A percentile compares a stretch with the other conserved stretches of the same genome.
Evolutionary conservation across 78 protist genomes (phyloP).

Genomic region (Dictyostelium purpureum): DNA sequence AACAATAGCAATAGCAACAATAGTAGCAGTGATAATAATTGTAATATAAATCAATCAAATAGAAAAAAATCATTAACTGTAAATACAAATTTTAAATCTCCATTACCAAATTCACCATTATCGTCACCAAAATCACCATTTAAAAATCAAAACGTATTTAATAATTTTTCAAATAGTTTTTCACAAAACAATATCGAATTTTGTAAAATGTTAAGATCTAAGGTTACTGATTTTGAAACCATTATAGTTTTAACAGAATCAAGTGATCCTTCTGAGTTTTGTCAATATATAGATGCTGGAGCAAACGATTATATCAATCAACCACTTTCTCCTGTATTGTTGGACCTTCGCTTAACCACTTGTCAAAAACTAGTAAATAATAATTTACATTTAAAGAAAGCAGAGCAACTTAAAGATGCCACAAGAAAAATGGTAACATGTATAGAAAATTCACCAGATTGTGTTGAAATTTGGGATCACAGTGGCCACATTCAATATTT

Average conservation of each 20-base stretch:
- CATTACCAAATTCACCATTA: not conserved
- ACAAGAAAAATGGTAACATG: constrained; percentile 33
- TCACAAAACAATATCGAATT: not conserved
- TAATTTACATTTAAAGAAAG: not conserved
- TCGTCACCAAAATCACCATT: not conserved
- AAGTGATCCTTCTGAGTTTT: constrained; percentile 24
- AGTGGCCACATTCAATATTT: constrained; percentile 58
- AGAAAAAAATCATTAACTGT: not conserved
- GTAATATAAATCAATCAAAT: not conserved
- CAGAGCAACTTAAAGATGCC: constrained; percentile 3
- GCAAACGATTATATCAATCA: constrained; percentile 51
- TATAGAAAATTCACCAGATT: constrained; percentile 36
- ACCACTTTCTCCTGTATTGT: constrained; percentile 16
- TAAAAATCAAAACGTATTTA: not conserved
- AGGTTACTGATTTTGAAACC: not conserved
- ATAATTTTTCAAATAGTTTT: not conserved
- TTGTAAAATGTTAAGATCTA: not conserved
- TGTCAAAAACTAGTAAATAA: constrained; percentile 22
- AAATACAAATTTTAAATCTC: constrained; percentile 2
- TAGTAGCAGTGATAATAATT: not conserved
- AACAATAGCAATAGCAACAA: constrained; percentile 3
- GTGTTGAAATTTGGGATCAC: constrained; percentile 63
- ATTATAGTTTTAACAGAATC: not conserved
- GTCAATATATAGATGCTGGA: constrained; percentile 36
- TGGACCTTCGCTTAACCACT: constrained; percentile 33